Conservation (phyloP, 2,329 filamentous ascomycete species). For the Neopestalotiopsis rosae region DNA sequence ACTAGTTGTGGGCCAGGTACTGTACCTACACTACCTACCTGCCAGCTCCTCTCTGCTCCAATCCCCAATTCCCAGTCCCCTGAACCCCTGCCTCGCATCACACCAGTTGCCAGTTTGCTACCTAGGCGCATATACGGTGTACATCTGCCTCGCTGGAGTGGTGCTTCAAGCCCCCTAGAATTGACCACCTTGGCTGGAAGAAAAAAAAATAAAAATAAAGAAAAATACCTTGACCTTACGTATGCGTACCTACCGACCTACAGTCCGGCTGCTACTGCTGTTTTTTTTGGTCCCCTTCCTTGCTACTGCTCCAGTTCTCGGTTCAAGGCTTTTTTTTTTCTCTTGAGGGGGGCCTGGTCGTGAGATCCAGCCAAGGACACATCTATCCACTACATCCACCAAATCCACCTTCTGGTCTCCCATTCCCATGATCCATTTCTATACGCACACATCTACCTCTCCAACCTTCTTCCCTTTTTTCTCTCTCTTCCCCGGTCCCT, state of each 20-base stretch:
- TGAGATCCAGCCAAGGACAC: conserved; percentile 11
- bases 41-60: neutral
- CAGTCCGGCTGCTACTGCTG: neutral
- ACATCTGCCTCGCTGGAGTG: neutral
- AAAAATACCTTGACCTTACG: neutral
- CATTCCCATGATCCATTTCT: conserved; percentile 12
- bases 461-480: conserved; percentile 26
- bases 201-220: neutral
- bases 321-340: neutral
- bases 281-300: neutral
- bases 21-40: neutral
- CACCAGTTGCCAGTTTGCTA: conserved; percentile 1
- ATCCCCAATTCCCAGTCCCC: neutral
- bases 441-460: conserved; percentile 8
- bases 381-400: conserved; percentile 16
- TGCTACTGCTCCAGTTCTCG: neutral
- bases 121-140: neutral
- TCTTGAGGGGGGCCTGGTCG: neutral
- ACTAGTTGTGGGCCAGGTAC: too few species aligned
- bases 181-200: neutral
- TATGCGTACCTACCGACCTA: neutral
- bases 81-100: conserved; percentile 12
- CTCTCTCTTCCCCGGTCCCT: conserved; percentile 13
- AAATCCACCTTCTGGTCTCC: conserved; percentile 3
- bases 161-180: neutral